Evolutionary conservation across 257 asterid species (phyloP).

Genomic region (Thymus quinquecostatus): DNA sequence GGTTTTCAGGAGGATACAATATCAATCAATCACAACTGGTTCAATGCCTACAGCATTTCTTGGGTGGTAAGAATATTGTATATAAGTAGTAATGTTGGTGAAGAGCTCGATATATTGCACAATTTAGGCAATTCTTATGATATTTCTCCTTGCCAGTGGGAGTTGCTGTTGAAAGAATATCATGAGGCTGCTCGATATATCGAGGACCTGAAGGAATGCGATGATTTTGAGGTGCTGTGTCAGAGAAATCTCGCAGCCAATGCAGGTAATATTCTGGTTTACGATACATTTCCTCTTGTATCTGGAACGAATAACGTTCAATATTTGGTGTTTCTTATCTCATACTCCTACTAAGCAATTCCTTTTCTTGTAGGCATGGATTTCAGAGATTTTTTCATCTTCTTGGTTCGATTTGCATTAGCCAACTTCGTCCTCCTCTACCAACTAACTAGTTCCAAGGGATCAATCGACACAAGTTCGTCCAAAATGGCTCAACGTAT

Average conservation of each 20-base stretch:
- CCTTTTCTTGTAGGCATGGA: conserved; percentile 68
- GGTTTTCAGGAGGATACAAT: conserved; percentile 86
- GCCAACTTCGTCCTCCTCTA: conserved; percentile 67
- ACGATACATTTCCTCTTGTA: conserved; percentile 6
- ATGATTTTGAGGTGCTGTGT: conserved; percentile 92
- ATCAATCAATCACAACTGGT: conserved; percentile 98
- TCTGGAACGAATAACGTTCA: not conserved
- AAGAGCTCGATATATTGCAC: conserved; percentile 17
- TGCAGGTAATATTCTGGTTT: conserved; percentile 54
- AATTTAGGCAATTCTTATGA: conserved; percentile 12
- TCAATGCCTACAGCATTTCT: conserved; percentile 71
- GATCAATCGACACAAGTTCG: conserved; percentile 33
- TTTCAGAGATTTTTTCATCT: conserved; percentile 69
- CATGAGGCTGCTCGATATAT: conserved; percentile 77
- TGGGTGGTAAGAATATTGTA: conserved; percentile 72
- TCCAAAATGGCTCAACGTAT: conserved; percentile 45
- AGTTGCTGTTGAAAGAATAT: conserved; percentile 87
- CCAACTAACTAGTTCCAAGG: conserved; percentile 36
- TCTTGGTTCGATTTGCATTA: conserved; percentile 74
- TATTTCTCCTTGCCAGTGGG: conserved; percentile 66
- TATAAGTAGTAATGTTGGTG: not conserved
- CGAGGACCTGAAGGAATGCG: conserved; percentile 89
- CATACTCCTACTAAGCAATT: conserved; percentile 4
- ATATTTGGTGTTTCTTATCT: not conserved
- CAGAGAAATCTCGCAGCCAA: conserved; percentile 96